Evolutionary conservation across 805 yeast genomes (phyloP).

Genomic region (Sugiyamaella chiloensis): DNA sequence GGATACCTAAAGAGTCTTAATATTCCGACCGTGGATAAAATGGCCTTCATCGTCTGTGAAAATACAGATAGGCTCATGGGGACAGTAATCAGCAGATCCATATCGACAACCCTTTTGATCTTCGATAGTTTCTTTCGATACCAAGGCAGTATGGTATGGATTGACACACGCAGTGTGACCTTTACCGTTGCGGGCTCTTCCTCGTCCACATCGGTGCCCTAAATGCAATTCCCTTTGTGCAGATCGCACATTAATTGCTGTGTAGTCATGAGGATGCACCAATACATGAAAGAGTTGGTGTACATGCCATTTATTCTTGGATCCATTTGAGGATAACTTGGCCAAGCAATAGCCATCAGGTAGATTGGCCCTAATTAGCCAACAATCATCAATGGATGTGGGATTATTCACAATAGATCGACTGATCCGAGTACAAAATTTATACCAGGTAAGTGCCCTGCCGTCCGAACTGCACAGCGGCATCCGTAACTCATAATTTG

Average conservation of each 20-base stretch:
- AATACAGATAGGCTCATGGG: conserved; percentile 2
- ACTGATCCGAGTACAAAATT: background rate
- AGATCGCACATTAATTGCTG: background rate
- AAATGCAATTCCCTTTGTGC: background rate
- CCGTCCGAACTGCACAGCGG: conserved; percentile 3
- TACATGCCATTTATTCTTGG: conserved; percentile 3
- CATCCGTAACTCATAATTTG: conserved; percentile 1
- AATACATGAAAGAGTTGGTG: background rate
- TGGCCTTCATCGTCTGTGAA: background rate
- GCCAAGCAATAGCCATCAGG: conserved; percentile 1
- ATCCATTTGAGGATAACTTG: background rate
- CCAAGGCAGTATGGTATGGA: background rate
- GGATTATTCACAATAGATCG: background rate
- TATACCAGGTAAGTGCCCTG: conserved; percentile 1
- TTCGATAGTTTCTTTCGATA: background rate
- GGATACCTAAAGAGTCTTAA: background rate
- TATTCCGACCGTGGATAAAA: background rate
- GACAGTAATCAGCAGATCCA: conserved; percentile 2
- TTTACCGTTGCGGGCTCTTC: background rate
- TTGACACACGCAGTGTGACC: background rate
- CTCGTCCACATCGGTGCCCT: conserved; percentile 1
- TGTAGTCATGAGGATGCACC: conserved; percentile 1
- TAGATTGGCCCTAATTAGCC: background rate
- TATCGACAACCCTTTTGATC: conserved; percentile 2
- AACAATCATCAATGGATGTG: background rate